Conservation (phyloP, 2,329 filamentous ascomycete genomes). For the Colletotrichum eleusines region DNA sequence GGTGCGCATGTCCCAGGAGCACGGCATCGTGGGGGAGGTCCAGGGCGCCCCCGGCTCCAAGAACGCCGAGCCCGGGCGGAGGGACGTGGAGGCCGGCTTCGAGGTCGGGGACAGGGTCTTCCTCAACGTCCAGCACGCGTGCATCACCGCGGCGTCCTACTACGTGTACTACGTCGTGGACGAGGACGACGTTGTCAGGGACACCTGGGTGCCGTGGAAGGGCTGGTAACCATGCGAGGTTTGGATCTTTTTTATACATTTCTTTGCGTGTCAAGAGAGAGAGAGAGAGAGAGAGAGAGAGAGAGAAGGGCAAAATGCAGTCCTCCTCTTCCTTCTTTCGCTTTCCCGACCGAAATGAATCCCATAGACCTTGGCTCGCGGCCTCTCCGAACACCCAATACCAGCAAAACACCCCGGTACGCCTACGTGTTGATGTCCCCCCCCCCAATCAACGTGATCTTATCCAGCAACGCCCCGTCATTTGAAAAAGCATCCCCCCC, state of each 20-base stretch:
- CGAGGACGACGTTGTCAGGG: conserved; percentile 49
- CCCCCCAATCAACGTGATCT: no score
- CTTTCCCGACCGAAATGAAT: background rate
- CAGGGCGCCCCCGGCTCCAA: conserved; percentile 19
- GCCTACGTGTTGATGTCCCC: no score
- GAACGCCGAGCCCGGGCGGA: conserved; percentile 32
- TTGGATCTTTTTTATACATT: background rate
- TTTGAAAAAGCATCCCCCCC: background rate
- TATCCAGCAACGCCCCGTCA: background rate
- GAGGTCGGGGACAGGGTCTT: conserved; percentile 51
- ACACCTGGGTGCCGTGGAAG: conserved; percentile 55
- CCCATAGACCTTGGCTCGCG: background rate
- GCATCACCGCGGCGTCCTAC: conserved; percentile 54
- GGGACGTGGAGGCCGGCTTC: conserved; percentile 47
- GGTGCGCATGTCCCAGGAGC: conserved; percentile 53
- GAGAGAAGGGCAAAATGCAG: background rate
- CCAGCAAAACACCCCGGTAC: no score
- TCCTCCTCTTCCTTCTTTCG: background rate
- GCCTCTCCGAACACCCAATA: background rate
- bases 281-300: background rate
- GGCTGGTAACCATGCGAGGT: conserved; percentile 46
- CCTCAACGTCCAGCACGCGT: conserved; percentile 51
- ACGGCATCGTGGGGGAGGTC: conserved; percentile 49
- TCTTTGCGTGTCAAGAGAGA: background rate
- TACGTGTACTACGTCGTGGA: conserved; percentile 53